Base-by-base conservation (phyloP, 2,329 filamentous ascomycete species). In the Calonectria hawksworthii region DNA sequence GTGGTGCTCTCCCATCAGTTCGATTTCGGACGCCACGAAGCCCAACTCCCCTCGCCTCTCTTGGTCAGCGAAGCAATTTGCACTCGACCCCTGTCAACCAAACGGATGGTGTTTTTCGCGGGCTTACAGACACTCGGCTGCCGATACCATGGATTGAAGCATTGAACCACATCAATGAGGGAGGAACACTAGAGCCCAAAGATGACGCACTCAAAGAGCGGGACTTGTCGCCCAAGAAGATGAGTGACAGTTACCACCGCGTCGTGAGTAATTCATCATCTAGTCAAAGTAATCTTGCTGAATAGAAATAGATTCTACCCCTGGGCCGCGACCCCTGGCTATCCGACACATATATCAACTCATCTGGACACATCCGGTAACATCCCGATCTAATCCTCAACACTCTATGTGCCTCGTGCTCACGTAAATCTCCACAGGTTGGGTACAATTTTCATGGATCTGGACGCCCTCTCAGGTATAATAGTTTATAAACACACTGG, bases 391-490 rank as follows among this genome's bases (percentile, higher is more conserved):
- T 14, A 11, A 34, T 4, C 18, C 13, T 21, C 1, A 23, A 34
- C 16, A 28, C 28, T 11, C 56, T n/a, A 50, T 16, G 0, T 4
- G 0, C 8, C 26, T 6, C 38, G n/a, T 65, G 11, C 56, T 32
- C 34, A 70, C 30, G n/a, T 10, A 41, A 9, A 23, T 23, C 4
- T 6, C n/a, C 7, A 28, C 11, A 83, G 81, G 68, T 88, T 96
- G 10, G 94, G 94, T 0, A 92, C 94, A 0, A 86, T 96, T 21
- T 91, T 96, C 75, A 96, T 96, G 93, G 94, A 96, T 76, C 89
- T 96, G 2, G 94, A 96, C 84, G 94, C 94, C 0, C 85, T 96
- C 10, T 94, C 94, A 0, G 94, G 94, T 13, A 91, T 96, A 61
- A 91, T 96, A 71, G 94, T 94, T 23, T 93, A 95, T 84, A 94